Conservation (phyloP, 257 asterid genomes). For the Coffea eugenioides region DNA sequence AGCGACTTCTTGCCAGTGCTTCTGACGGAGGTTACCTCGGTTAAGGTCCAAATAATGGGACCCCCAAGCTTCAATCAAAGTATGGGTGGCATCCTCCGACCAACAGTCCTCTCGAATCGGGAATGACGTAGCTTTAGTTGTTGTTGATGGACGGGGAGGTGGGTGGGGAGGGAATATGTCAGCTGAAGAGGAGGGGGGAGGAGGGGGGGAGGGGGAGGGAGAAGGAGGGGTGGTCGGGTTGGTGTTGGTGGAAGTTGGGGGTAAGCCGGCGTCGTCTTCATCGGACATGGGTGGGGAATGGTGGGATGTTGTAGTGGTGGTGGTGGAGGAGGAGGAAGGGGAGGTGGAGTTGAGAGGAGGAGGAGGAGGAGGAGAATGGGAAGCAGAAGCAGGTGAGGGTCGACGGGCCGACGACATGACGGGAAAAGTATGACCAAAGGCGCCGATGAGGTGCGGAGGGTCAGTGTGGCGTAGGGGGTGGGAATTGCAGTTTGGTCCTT, state of each 20-base stretch:
- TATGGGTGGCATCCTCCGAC: slow-evolving; percentile 84
- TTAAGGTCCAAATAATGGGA: slow-evolving; percentile 63
- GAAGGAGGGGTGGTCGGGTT: slow-evolving; percentile 15
- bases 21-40: slow-evolving; percentile 85
- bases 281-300: slow-evolving; percentile 1
- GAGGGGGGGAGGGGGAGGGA: slow-evolving; percentile 5
- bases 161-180: background rate
- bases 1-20: slow-evolving; percentile 91
- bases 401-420: slow-evolving; percentile 19
- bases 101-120: slow-evolving; percentile 85
- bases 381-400: background rate
- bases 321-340: slow-evolving; percentile 30
- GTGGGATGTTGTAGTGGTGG: slow-evolving; percentile 25
- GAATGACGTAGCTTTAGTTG: slow-evolving; percentile 34
- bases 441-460: background rate
- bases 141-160: background rate
- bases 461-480: background rate
- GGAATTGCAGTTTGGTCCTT: background rate
- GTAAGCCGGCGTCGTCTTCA: background rate
- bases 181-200: slow-evolving; percentile 2
- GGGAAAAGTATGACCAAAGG: background rate
- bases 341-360: background rate
- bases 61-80: slow-evolving; percentile 89
- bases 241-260: slow-evolving; percentile 9
- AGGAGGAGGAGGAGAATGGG: slow-evolving; percentile 5